phyloP scores from a whole-genome alignment of 2,329 filamentous ascomycete species.

The Scortechinia acanthostroma region DNA sequence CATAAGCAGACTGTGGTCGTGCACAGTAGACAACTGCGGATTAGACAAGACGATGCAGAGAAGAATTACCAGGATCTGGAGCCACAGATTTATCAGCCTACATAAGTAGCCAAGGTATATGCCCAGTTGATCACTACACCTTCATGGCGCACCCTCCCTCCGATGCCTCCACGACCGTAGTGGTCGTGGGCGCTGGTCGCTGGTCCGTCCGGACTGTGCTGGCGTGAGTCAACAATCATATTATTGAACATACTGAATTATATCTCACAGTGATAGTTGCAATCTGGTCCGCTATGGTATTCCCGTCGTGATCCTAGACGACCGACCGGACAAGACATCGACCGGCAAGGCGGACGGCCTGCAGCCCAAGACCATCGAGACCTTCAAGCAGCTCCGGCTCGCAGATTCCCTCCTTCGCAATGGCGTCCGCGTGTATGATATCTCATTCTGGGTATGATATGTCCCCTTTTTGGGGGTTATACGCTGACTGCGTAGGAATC shows the following conservation, averaged over 20 bases:
- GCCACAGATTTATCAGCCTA: too few species aligned
- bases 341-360: conserved; percentile 56
- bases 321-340: conserved; percentile 56
- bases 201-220: conserved; percentile 46
- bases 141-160: too few species aligned
- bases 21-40: too few species aligned
- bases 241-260: conserved; percentile 11
- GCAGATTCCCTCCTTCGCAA: conserved; percentile 61
- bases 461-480: neutral
- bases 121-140: too few species aligned
- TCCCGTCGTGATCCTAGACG: conserved; percentile 59
- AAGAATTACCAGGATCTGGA: too few species aligned
- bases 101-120: too few species aligned
- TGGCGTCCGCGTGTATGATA: conserved; percentile 67
- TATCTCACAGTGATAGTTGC: conserved; percentile 7
- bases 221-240: conserved; percentile 27
- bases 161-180: too few species aligned
- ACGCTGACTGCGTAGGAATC: conserved; percentile 1
- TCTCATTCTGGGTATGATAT: conserved; percentile 57
- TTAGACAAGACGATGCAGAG: too few species aligned
- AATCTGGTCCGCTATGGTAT: conserved; percentile 61
- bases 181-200: conserved; percentile 45
- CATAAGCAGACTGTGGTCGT: too few species aligned
- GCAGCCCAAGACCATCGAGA: conserved; percentile 74
- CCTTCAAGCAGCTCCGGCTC: conserved; percentile 66